Evolutionary conservation across 495 filamentous ascomycete species (phyloP).

Genomic region (Sabuloglossum arenarium): DNA sequence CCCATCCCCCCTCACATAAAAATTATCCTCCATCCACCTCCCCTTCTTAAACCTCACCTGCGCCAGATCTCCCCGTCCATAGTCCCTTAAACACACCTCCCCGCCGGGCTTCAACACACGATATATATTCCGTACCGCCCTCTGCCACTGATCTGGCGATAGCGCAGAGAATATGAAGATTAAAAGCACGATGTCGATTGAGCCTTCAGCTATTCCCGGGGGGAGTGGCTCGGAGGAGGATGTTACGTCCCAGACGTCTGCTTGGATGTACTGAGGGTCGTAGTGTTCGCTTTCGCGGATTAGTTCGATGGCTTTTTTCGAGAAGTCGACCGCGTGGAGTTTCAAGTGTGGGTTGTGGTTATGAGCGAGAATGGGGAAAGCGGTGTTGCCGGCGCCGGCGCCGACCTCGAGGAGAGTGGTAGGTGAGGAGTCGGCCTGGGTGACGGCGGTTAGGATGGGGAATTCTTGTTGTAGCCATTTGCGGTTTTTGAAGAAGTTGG

Average conservation of each 20-base stretch:
- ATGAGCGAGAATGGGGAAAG: constrained; percentile 64
- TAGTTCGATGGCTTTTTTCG: constrained; percentile 70
- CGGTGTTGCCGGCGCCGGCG: constrained; percentile 89
- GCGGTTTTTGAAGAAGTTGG: constrained; percentile 95
- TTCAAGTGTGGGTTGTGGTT: constrained; percentile 63
- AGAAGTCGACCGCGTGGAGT: constrained; percentile 87
- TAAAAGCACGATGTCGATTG: constrained; percentile 76
- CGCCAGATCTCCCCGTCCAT: constrained; percentile 83
- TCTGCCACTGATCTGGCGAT: constrained; percentile 61
- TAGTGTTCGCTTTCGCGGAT: constrained; percentile 54
- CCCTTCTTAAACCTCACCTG: constrained; percentile 94
- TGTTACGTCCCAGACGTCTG: constrained; percentile 84
- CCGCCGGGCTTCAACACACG: constrained; percentile 73
- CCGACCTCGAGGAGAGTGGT: constrained; percentile 68
- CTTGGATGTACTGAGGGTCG: constrained; percentile 43
- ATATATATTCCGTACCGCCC: constrained; percentile 63
- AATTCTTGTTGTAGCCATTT: constrained; percentile 96
- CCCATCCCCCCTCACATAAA: constrained; percentile 87
- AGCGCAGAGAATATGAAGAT: constrained; percentile 95
- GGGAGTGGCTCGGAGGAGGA: constrained; percentile 29
- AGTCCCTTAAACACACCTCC: constrained; percentile 80
- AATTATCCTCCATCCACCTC: constrained; percentile 83
- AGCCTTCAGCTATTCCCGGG: constrained; percentile 47
- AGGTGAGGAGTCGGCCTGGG: constrained; percentile 35
- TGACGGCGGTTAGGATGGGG: constrained; percentile 53